A percentile compares a stretch with the other conserved stretches of the same genome.
Evolutionary conservation across 192 early-diverging fungal genomes (phyloP).

Genomic region (Chytriomyces hyalinus): DNA sequence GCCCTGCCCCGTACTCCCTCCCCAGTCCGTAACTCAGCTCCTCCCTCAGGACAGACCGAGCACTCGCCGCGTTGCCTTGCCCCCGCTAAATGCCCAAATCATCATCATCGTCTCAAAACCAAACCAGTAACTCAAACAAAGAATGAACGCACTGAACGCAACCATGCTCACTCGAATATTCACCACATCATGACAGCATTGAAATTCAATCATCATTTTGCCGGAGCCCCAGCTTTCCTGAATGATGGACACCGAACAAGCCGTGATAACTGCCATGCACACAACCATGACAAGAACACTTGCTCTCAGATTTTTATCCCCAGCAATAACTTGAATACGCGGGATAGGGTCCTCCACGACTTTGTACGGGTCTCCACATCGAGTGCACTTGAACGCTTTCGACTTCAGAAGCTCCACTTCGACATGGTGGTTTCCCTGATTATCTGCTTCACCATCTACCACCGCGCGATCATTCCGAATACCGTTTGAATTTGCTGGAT

Average conservation of each 20-base stretch:
- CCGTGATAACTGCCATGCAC: conserved; percentile 40
- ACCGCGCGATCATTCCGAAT: neutral
- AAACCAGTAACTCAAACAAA: conserved; percentile 22
- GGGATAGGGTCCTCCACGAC: conserved; percentile 33
- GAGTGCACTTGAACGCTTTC: conserved; percentile 43
- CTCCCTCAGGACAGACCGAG: neutral
- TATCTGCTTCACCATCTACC: neutral
- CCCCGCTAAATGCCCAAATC: conserved; percentile 4
- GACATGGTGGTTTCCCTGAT: too few relatives aligned
- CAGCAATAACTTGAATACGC: conserved; percentile 30
- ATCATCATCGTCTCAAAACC: neutral
- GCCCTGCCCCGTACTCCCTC: too few relatives aligned
- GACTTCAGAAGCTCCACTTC: neutral
- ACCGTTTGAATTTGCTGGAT: neutral
- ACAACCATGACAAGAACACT: conserved; percentile 45
- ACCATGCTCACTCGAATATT: neutral
- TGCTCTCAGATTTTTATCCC: conserved; percentile 35
- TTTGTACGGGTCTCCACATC: conserved; percentile 46
- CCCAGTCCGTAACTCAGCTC: too few relatives aligned
- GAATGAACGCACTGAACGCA: conserved; percentile 5
- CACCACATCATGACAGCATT: neutral
- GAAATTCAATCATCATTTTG: conserved; percentile 20
- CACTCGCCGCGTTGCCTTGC: conserved; percentile 1
- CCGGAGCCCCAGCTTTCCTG: conserved; percentile 34
- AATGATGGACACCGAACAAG: conserved; percentile 39